phyloP scores from a whole-genome alignment of 1,284 basidiomycete species.

The Rhodotorula sp. region DNA sequence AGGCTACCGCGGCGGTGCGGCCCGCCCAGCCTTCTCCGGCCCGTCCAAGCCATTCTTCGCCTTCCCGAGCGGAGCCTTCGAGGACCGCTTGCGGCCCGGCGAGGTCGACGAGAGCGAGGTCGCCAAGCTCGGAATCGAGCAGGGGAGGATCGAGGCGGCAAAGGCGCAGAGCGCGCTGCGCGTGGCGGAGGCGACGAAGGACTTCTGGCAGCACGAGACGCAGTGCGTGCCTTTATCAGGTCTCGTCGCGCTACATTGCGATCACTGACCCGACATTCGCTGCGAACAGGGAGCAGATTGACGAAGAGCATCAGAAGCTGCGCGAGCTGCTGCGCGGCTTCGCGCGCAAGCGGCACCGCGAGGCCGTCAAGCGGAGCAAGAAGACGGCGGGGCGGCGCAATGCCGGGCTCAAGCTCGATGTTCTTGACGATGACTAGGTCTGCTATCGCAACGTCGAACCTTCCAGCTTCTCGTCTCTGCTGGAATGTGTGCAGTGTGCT shows the following conservation, averaged over 20 bases:
- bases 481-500: too few relatives aligned
- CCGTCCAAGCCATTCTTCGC: constrained; percentile 29
- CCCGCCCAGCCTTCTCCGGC: constrained; percentile 5
- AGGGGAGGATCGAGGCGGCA: background rate
- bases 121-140: constrained; percentile 3
- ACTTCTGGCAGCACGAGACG: constrained; percentile 32
- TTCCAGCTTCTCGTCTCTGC: too few relatives aligned
- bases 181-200: constrained; percentile 4
- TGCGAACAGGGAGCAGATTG: constrained; percentile 36
- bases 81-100: background rate
- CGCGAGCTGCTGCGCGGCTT: constrained; percentile 32
- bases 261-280: background rate
- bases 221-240: constrained; percentile 19
- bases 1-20: background rate
- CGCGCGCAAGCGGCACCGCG: constrained; percentile 38
- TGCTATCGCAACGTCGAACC: background rate
- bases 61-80: constrained; percentile 19
- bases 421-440: constrained; percentile 16
- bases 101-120: background rate
- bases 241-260: background rate
- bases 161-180: background rate
- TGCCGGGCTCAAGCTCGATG: background rate
- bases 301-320: constrained; percentile 33
- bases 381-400: constrained; percentile 10
- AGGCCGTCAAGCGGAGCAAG: constrained; percentile 37